These are phyloP conservation scores for Penicillium oxalicum DNA, from an alignment of 2,329 filamentous ascomycete species.

Conservation along the genomic window DNA sequence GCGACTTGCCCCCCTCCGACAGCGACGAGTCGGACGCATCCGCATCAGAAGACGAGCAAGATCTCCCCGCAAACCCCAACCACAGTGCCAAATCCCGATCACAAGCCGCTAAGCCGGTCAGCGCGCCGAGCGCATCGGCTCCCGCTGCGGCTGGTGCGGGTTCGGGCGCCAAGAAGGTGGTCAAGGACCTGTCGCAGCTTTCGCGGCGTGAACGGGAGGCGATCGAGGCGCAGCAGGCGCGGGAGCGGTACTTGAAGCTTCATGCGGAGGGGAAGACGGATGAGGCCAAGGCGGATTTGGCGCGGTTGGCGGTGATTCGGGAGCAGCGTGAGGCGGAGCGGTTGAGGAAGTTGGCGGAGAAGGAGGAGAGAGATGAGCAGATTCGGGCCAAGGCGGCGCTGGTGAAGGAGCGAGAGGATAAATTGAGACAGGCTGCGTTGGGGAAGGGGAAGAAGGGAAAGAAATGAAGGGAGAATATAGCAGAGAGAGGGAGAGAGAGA, in stretches of 20 bases:
- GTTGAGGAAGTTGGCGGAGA: constrained; percentile 72
- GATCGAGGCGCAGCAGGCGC: constrained; percentile 76
- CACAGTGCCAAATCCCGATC: constrained; percentile 64
- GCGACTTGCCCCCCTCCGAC: constrained; percentile 74
- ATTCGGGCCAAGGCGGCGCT: constrained; percentile 34
- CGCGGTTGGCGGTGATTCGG: constrained; percentile 71
- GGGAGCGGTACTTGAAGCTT: constrained; percentile 84
- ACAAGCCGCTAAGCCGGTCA: constrained; percentile 61
- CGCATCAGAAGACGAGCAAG: constrained; percentile 36
- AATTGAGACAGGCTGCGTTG: constrained; percentile 33
- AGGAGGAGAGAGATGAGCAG: constrained; percentile 45
- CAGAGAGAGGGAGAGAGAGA: constrained; percentile 31
- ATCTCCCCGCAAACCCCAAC: constrained; percentile 77
- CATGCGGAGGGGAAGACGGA: constrained; percentile 96
- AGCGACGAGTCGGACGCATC: constrained; percentile 40
- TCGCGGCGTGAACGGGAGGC: constrained; percentile 69
- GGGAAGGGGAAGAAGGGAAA: constrained; percentile 35
- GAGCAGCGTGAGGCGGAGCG: constrained; percentile 83
- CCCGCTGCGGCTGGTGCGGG: neutral
- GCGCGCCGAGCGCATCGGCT: constrained; percentile 44
- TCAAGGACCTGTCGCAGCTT: constrained; percentile 49
- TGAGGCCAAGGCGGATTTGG: constrained; percentile 83
- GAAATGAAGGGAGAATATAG: constrained; percentile 35
- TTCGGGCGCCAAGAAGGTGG: constrained; percentile 23
- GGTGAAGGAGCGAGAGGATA: constrained; percentile 33